phyloP scores from a whole-genome alignment of 768 basidiomycete genomes.

The Phallus indusiatus region DNA sequence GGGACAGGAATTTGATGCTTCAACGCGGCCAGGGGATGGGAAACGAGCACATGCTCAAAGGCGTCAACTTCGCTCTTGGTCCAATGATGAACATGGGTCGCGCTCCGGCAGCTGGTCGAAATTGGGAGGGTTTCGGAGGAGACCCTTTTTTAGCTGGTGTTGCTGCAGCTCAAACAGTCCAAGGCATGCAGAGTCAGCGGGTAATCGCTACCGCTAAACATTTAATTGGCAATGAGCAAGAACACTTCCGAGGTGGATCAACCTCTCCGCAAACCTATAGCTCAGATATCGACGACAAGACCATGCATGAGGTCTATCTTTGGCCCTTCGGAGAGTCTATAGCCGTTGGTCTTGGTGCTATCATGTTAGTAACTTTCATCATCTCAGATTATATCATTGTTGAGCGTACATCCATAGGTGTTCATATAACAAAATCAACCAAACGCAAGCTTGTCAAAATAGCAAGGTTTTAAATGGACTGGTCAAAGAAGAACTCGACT shows the following conservation, averaged over 20 bases:
- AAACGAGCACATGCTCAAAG: conserved; percentile 50
- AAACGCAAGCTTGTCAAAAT: conserved; percentile 69
- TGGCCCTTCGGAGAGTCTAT: conserved; percentile 63
- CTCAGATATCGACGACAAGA: conserved; percentile 73
- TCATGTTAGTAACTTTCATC: conserved; percentile 43
- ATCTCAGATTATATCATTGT: neutral
- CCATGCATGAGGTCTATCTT: conserved; percentile 65
- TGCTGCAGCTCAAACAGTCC: conserved; percentile 63
- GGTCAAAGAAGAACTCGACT: conserved; percentile 67
- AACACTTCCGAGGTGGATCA: conserved; percentile 21
- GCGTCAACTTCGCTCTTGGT: conserved; percentile 44
- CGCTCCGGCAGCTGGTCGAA: conserved; percentile 43
- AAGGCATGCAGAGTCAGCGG: conserved; percentile 70
- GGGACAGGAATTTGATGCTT: conserved; percentile 31
- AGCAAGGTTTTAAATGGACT: conserved; percentile 61
- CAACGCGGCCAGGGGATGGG: conserved; percentile 49
- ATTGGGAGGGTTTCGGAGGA: conserved; percentile 94
- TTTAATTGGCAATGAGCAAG: conserved; percentile 37
- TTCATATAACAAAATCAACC: conserved; percentile 45
- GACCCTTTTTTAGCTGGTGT: conserved; percentile 86
- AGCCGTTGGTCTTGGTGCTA: conserved; percentile 60
- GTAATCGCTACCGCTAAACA: conserved; percentile 88
- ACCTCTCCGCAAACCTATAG: conserved; percentile 17
- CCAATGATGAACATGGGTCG: conserved; percentile 32
- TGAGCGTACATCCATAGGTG: conserved; percentile 1